Evolutionary conservation across 768 basidiomycete species (phyloP).

Genomic region (Fistulinella prunicolor): DNA sequence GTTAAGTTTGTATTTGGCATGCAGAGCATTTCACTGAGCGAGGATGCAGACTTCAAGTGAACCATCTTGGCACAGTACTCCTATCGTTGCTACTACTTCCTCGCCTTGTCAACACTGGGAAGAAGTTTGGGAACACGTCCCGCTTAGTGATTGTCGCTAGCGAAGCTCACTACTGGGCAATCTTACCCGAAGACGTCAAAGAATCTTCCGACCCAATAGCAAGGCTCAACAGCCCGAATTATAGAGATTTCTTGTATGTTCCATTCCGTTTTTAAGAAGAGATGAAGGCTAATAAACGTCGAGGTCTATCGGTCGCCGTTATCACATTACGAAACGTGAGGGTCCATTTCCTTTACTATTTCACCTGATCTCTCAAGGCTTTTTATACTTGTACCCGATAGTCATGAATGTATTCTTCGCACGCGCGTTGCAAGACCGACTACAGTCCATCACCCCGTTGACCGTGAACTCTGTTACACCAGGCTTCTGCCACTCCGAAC

Average conservation of each 20-base stretch:
- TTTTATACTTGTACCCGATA: background rate
- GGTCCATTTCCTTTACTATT: background rate
- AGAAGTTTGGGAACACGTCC: slow-evolving; percentile 17
- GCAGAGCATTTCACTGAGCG: background rate
- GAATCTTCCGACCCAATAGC: slow-evolving; percentile 20
- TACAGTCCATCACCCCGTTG: slow-evolving; percentile 20
- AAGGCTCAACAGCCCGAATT: slow-evolving; percentile 22
- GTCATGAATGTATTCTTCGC: slow-evolving; percentile 33
- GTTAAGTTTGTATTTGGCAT: slow-evolving; percentile 24
- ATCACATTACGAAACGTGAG: slow-evolving; percentile 29
- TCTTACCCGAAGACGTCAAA: slow-evolving; percentile 20
- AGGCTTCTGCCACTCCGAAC: slow-evolving; percentile 31
- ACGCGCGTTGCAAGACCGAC: slow-evolving; percentile 24
- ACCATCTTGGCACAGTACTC: slow-evolving; percentile 33
- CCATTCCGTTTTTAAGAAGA: background rate
- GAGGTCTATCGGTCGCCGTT: slow-evolving; percentile 22
- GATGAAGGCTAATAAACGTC: background rate
- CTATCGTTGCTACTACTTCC: slow-evolving; percentile 34
- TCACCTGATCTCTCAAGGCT: background rate
- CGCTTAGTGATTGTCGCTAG: slow-evolving; percentile 35
- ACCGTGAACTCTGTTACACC: slow-evolving; percentile 27
- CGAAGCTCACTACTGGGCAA: slow-evolving; percentile 20
- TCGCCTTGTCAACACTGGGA: slow-evolving; percentile 24
- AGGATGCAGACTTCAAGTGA: slow-evolving; percentile 32
- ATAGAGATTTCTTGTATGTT: slow-evolving; percentile 20